phyloP scores from a whole-genome alignment of 2,329 filamentous ascomycete genomes.

The Phaeosphaeria sp. region DNA sequence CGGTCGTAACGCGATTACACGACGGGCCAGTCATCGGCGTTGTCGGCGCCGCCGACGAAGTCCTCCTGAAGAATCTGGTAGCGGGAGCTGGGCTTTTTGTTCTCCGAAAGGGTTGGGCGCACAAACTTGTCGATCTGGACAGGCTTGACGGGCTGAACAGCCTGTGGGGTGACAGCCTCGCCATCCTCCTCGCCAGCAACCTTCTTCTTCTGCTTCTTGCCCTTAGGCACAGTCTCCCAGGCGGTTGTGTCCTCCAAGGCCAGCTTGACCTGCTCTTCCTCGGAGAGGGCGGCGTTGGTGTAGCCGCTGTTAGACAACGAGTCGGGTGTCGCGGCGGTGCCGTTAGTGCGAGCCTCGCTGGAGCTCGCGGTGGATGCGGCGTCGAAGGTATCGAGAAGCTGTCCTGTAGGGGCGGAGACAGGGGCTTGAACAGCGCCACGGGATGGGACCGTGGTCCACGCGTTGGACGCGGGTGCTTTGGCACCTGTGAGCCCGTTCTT shows the following conservation, averaged over 20 bases:
- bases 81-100: constrained; percentile 35
- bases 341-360: constrained; percentile 46
- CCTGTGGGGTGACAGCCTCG: constrained; percentile 23
- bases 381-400: constrained; percentile 61
- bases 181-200: constrained; percentile 53
- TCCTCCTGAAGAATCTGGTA: constrained; percentile 39
- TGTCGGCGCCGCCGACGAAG: constrained; percentile 35
- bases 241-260: constrained; percentile 58
- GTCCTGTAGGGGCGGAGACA: constrained; percentile 27
- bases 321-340: constrained; percentile 49
- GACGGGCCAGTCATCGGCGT: constrained; percentile 51
- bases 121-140: constrained; percentile 18
- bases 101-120: constrained; percentile 31
- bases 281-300: constrained; percentile 45
- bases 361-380: constrained; percentile 50
- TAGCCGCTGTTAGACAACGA: constrained; percentile 14
- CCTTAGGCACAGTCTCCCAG: constrained; percentile 67
- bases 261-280: constrained; percentile 67
- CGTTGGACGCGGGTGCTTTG: constrained; percentile 57
- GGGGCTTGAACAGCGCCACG: constrained; percentile 30
- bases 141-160: constrained; percentile 27
- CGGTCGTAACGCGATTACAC: constrained; percentile 23
- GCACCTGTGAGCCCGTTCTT: constrained; percentile 73
- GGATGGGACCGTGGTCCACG: constrained; percentile 57
- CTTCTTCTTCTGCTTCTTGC: constrained; percentile 62